Base-by-base conservation (phyloP, 2,329 filamentous ascomycete species). In the Xylariales sp. region DNA sequence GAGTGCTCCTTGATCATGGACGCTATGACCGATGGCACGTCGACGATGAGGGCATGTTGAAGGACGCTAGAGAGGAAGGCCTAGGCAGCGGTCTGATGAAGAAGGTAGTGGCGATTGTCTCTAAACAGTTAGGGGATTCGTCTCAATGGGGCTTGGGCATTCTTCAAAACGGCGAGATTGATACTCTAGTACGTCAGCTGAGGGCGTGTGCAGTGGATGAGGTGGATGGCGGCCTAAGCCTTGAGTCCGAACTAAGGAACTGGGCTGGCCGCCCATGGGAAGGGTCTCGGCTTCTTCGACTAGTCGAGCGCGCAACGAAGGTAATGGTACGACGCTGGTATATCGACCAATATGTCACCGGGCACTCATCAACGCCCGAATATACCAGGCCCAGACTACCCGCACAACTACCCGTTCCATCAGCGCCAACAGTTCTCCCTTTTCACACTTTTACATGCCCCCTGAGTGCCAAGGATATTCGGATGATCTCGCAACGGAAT, bases 391-490 rank as follows among this genome's bases (percentile, higher is more conserved):
- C 93, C 10, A 89, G 89, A 67, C 83, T 97, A 10, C 96, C 95
- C 3, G 80, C 85, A 3, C 86, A 86, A 49, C 83, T 99, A 39
- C 87, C 91, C 0, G 87, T 97, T 9, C 96, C 96, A 3, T 90
- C 92, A 36, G 95, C 96, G 5, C 96, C 96, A 2, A 99, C 96
- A 0, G 94, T 99, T 1, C 85, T 99, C 0, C 96, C 96, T 0
- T 99, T 99, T 76, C 96, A 99, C 79, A 98, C 96, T 0, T 99
- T 99, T 76, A 99, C 96, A 1, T 97, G 93, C 71, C 96, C 96
- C 0, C 84, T 99, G 71, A 94, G 93, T 6, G 94, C 96, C 3
- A 93, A 92, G 78, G 93, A 97, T 72, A 93, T 99, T 67, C 91
- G 96, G 16, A 88, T 92, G 76, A 99, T 99, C 71, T 98, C 96